These are phyloP conservation scores for Malus hybrid DNA, from an alignment of 331 rosid species.

Conservation along the genomic window DNA sequence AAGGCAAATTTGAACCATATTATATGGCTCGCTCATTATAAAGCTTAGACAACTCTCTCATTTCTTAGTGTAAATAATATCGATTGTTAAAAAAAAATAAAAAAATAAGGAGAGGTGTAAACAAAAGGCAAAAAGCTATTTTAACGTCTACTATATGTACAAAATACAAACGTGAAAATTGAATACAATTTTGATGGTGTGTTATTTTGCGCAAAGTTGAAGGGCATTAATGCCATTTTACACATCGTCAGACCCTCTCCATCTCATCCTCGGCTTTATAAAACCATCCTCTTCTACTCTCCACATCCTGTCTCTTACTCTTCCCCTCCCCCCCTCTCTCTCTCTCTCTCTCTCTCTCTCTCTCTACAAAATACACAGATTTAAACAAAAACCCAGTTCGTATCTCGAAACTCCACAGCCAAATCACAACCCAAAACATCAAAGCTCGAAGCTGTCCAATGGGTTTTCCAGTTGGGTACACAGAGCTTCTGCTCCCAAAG, in stretches of 20 bases:
- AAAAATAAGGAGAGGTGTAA: not conserved
- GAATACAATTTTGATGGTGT: not conserved
- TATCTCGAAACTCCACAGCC: not conserved
- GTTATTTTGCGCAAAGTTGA: conserved; percentile 21
- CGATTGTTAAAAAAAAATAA: no score
- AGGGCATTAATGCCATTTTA: conserved; percentile 27
- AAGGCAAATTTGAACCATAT: no score
- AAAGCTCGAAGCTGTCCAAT: not conserved
- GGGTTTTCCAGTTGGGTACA: conserved; percentile 83
- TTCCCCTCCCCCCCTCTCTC: not conserved
- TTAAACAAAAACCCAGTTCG: not conserved
- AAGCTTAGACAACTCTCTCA: rapidly evolving
- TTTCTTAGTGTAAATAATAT: no score
- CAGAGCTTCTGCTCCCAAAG: conserved; percentile 61
- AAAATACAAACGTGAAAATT: not conserved
- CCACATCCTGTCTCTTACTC: not conserved
- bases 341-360: not conserved
- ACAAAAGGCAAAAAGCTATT: not conserved
- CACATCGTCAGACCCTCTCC: not conserved
- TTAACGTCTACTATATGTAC: not conserved
- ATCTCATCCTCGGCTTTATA: conserved; percentile 12
- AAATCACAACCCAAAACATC: not conserved
- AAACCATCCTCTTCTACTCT: not conserved
- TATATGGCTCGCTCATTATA: rapidly evolving
- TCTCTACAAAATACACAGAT: not conserved